Conservation (phyloP, 495 filamentous ascomycete species). For the Neurospora sp. region DNA sequence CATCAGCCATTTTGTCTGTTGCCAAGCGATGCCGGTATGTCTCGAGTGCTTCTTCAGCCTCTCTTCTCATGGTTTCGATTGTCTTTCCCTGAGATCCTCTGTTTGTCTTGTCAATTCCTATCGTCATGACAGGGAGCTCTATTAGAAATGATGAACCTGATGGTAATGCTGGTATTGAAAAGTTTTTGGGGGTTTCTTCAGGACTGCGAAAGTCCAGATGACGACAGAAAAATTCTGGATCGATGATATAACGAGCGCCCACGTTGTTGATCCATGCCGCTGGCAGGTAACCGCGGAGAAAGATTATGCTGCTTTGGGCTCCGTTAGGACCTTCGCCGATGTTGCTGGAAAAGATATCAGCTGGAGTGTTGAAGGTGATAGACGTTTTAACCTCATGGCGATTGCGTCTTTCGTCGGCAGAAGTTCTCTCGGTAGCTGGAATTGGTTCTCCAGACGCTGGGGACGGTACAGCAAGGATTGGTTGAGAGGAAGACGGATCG, state of each 20-base stretch:
- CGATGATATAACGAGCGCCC: neutral
- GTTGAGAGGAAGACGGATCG: neutral
- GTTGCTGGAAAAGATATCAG: neutral
- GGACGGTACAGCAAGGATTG: neutral
- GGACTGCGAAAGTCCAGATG: neutral
- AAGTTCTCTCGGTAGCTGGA: neutral
- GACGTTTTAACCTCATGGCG: neutral
- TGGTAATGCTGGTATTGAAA: neutral
- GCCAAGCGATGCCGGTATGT: neutral
- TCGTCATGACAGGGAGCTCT: neutral
- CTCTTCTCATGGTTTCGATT: neutral
- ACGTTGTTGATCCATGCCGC: neutral
- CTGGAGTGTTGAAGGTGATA: neutral
- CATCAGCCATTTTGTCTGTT: slow-evolving; percentile 3
- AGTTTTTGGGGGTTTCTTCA: neutral
- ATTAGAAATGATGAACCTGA: neutral
- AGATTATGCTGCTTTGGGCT: neutral
- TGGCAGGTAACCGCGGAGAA: neutral
- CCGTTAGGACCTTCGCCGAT: neutral
- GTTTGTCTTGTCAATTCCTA: neutral
- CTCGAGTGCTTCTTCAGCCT: neutral
- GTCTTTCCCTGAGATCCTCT: neutral
- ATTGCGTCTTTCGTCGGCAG: neutral
- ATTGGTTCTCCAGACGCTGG: neutral
- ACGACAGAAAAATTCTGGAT: slow-evolving; percentile 4